Evolutionary conservation across 495 filamentous ascomycete species (phyloP), one percentile per base, ranked within the genome.

Genomic region (Astrocystis sublimbata): DNA sequence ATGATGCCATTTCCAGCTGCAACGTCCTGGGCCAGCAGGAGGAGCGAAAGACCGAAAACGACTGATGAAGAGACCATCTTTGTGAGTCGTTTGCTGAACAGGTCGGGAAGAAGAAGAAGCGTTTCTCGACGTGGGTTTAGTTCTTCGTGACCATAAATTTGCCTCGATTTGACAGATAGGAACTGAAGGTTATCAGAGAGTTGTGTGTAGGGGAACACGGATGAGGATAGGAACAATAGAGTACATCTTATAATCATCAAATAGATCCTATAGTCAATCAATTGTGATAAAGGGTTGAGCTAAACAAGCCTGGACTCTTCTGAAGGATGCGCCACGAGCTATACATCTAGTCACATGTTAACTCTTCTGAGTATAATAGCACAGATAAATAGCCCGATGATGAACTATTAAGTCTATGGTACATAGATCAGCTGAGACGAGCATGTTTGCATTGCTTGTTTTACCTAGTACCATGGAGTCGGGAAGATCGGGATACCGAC

Each of bases 1-100:
- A 57, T 33, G 24, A 57, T 57, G 24, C 54, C 54, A 42, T 45
- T 57, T 10, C 21, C 6, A 21, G 54, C 36, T 42, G 13, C 54
- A 15, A 8, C 54, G 21, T 33, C 12, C 12, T 19, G 49, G 30
- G 13, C 9, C 30, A 52, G 30, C 28, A 52, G 35, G 9, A 23
- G 28, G 23, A 52, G 35, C 21, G 51, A 54, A 28, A 40, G 12
- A 17, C 19, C 40, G 12, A 40, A 26, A 33, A 54, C 17, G 4
- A 15, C 12, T n/a, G 40, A 40, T 8, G 33, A 40, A 2, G 30
- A 52, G 3, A 36, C 12, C 49, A 52, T 52, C 17, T 51, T 51
- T 10, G 2, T 0, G 28, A 21, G 28, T 35, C 17, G 30, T 17
- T 12, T 13, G 30, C 9, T 35, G 8, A 23, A 6, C 19, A 33